Evolutionary conservation across 306 rosid genomes (phyloP).

Genomic region (Quercus wislizeni): DNA sequence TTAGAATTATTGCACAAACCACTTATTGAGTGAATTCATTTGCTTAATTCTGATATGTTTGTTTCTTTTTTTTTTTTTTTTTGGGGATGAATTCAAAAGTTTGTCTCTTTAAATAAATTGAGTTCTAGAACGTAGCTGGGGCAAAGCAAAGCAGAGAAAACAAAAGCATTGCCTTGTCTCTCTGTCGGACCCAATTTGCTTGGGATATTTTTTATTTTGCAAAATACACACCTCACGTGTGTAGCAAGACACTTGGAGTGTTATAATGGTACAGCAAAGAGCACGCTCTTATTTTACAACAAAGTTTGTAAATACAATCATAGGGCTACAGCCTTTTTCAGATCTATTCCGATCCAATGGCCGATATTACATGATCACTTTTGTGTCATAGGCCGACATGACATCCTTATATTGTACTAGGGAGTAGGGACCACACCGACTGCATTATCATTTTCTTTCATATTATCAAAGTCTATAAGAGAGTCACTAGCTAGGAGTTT

Average conservation of each 20-base stretch:
- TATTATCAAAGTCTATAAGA: not conserved
- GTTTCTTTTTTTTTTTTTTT: no score
- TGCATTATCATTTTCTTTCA: conserved; percentile 7
- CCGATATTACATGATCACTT: conserved; percentile 7
- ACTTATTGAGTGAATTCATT: no score
- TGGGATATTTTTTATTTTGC: not conserved
- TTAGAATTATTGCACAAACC: no score
- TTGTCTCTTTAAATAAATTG: no score
- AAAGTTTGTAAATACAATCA: not conserved
- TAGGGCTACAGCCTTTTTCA: not conserved
- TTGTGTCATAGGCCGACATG: not conserved
- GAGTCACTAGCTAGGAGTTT: not conserved
- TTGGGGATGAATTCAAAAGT: no score
- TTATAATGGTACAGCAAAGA: not conserved
- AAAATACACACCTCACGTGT: not conserved
- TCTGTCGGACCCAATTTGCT: not conserved
- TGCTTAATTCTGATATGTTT: no score
- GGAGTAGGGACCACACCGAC: not conserved
- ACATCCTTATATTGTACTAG: not conserved
- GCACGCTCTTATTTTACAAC: not conserved
- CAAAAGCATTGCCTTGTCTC: not conserved
- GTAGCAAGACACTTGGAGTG: not conserved
- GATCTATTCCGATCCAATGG: not conserved
- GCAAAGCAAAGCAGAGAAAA: no score
- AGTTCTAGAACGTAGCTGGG: not conserved